These are phyloP conservation scores for Pugionium dolabratum DNA, from an alignment of 345 rosid species.

Conservation along the genomic window DNA sequence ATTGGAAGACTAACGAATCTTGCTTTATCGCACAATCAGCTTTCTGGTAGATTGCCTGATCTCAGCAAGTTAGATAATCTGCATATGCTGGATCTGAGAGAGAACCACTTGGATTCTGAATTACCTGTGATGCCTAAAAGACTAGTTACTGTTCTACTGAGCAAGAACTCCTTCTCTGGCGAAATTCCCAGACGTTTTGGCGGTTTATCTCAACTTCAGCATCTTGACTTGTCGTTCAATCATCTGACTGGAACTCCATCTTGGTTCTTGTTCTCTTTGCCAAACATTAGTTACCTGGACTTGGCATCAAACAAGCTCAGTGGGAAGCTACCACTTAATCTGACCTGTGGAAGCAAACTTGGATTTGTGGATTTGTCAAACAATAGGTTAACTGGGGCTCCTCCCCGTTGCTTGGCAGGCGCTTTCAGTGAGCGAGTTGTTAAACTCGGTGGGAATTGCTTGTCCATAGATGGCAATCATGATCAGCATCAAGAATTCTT, in stretches of 20 bases:
- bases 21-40: conserved; percentile 72
- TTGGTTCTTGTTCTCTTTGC: conserved; percentile 69
- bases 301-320: conserved; percentile 75
- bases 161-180: conserved; percentile 78
- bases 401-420: conserved; percentile 75
- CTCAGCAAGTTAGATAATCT: conserved; percentile 61
- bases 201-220: conserved; percentile 69
- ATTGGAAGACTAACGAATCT: conserved; percentile 63
- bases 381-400: conserved; percentile 70
- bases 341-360: conserved; percentile 72
- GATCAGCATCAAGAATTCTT: conserved; percentile 59
- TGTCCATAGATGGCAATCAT: conserved; percentile 48
- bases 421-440: conserved; percentile 61
- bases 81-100: conserved; percentile 81
- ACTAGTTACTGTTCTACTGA: conserved; percentile 70
- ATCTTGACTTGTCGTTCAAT: conserved; percentile 86
- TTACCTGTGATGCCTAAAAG: conserved; percentile 69
- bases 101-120: conserved; percentile 74
- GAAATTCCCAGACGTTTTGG: conserved; percentile 60
- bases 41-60: conserved; percentile 81
- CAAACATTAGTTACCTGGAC: conserved; percentile 78
- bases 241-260: conserved; percentile 71
- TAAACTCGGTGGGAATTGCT: conserved; percentile 72
- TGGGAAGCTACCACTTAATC: conserved; percentile 56
- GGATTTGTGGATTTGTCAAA: conserved; percentile 85